A percentile compares a stretch with the other conserved stretches of the same genome.
Conservation (phyloP, 2,329 filamentous ascomycete species). For the Nigrograna mackinnonii region DNA sequence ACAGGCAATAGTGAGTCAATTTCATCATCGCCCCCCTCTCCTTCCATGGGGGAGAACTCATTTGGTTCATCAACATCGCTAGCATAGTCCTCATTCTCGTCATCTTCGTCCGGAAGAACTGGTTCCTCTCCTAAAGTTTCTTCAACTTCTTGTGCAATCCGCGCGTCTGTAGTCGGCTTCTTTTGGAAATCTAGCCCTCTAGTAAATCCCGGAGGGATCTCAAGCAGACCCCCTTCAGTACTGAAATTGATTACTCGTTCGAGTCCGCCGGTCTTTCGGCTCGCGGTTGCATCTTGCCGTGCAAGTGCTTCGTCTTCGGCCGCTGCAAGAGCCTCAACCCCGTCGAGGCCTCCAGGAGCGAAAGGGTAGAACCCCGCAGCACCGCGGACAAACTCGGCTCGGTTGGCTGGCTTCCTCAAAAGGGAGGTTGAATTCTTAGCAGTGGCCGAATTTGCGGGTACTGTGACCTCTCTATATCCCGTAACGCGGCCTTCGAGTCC, state of each 20-base stretch:
- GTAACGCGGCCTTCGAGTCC: constrained; percentile 91
- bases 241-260: constrained; percentile 85
- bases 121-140: constrained; percentile 60
- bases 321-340: constrained; percentile 81
- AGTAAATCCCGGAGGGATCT: constrained; percentile 78
- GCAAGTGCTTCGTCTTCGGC: constrained; percentile 75
- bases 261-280: constrained; percentile 57
- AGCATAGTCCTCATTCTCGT: constrained; percentile 26
- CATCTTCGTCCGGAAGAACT: constrained; percentile 24
- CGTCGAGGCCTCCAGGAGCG: constrained; percentile 85
- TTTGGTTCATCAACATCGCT: constrained; percentile 24
- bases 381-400: constrained; percentile 89
- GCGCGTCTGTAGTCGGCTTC: constrained; percentile 59
- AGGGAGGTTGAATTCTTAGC: constrained; percentile 95
- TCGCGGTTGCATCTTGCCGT: constrained; percentile 47
- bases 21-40: constrained; percentile 56
- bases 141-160: constrained; percentile 72
- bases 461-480: constrained; percentile 91
- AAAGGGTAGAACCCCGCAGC: constrained; percentile 95
- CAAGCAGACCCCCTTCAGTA: constrained; percentile 74
- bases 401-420: constrained; percentile 79
- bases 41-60: constrained; percentile 44
- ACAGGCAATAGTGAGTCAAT: constrained; percentile 88
- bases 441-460: constrained; percentile 84
- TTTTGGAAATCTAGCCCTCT: constrained; percentile 76